Evolutionary conservation across 352 stramenopile genomes (phyloP).

Genomic region (Globisporangium perplexum): DNA sequence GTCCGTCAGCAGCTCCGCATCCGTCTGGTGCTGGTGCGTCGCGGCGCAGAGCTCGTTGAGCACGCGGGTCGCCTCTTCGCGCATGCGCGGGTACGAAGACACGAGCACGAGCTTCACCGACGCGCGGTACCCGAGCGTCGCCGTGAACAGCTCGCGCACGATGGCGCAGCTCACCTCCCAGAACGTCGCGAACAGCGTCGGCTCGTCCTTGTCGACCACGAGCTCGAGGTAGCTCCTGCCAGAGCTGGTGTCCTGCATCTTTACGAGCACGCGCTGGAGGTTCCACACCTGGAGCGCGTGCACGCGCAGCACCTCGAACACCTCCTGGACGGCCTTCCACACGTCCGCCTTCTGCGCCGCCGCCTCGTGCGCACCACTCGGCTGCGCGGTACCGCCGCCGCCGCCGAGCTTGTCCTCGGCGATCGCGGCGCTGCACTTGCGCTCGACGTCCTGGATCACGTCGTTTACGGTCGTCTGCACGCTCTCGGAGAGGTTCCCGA

Average conservation of each 20-base stretch:
- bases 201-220: constrained; percentile 68
- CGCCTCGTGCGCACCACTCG: constrained; percentile 16
- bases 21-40: constrained; percentile 30
- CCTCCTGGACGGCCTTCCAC: constrained; percentile 76
- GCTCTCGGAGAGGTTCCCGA: constrained; percentile 51
- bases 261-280: constrained; percentile 78
- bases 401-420: constrained; percentile 49
- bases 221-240: constrained; percentile 59
- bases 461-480: constrained; percentile 78
- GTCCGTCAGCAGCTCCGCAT: constrained; percentile 21
- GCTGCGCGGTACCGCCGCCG: constrained; percentile 7
- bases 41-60: constrained; percentile 52
- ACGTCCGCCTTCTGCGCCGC: constrained; percentile 56
- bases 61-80: constrained; percentile 60
- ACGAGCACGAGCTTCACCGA: constrained; percentile 70
- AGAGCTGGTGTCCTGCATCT: constrained; percentile 51
- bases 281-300: constrained; percentile 84
- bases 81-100: constrained; percentile 72
- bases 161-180: constrained; percentile 84
- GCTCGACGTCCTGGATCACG: constrained; percentile 78
- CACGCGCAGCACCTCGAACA: constrained; percentile 63
- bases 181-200: constrained; percentile 76
- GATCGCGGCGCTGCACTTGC: constrained; percentile 48
- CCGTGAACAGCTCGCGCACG: constrained; percentile 58
- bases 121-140: constrained; percentile 49